Percentiles rank a stretch among this genome's conserved stretches.
These are phyloP conservation scores for Globisporangium viniferum DNA, from an alignment of 352 stramenopile species.

Conservation along the genomic window DNA sequence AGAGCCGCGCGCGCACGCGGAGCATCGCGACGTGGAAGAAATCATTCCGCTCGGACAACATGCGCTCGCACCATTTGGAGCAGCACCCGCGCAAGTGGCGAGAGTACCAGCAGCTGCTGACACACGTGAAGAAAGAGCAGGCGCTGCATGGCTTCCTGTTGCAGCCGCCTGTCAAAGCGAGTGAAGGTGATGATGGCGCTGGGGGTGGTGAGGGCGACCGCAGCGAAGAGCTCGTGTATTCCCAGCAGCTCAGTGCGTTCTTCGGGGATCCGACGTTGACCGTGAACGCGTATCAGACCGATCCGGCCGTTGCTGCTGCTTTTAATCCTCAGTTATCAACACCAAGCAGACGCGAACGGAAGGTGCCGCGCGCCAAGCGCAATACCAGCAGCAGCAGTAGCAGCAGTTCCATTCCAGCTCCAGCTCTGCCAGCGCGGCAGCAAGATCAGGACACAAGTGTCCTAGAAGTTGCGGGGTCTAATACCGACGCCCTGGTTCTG, in stretches of 20 bases:
- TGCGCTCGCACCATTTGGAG: slow-evolving; percentile 34
- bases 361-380: not conserved
- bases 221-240: not conserved
- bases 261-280: not conserved
- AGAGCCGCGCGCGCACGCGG: slow-evolving; percentile 27
- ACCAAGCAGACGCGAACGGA: not conserved
- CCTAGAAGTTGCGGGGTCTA: not conserved
- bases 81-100: slow-evolving; percentile 34
- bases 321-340: not conserved
- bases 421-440: not conserved
- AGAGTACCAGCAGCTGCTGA: slow-evolving; percentile 27
- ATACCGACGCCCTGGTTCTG: not conserved
- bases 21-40: slow-evolving; percentile 33
- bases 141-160: slow-evolving; percentile 3
- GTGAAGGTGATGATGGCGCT: not conserved
- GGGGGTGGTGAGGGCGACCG: not conserved
- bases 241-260: not conserved
- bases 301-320: not conserved
- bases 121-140: slow-evolving; percentile 20
- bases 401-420: not conserved
- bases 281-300: not conserved
- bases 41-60: slow-evolving; percentile 43
- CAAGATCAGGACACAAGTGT: not conserved
- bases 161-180: not conserved
- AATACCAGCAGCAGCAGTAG: not conserved